phyloP scores from a whole-genome alignment of 163 green algal species.

The Scenedesmus sp. region DNA sequence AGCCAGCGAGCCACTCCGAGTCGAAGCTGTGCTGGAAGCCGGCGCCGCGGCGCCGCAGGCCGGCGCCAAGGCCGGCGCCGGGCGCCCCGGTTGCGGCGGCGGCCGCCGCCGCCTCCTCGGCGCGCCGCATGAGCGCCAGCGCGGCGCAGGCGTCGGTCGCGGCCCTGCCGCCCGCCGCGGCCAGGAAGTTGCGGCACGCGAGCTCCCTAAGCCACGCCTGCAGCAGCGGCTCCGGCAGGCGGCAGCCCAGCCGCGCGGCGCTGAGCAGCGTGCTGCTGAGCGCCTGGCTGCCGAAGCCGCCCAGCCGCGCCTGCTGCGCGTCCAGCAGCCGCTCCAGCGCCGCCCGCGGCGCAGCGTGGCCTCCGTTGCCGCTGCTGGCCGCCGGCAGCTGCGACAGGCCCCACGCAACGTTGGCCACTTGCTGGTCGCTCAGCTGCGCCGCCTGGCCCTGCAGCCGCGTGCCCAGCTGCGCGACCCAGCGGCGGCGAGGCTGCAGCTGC shows the following conservation, averaged over 20 bases:
- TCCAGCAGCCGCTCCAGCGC: conserved; percentile 12
- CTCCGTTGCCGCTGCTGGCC: neutral
- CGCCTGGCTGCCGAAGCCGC: conserved; percentile 9
- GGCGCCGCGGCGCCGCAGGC: neutral
- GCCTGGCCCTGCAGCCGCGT: neutral
- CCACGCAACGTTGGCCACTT: conserved; percentile 4
- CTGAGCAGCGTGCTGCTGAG: conserved; percentile 23
- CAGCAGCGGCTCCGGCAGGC: neutral
- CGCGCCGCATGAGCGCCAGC: neutral
- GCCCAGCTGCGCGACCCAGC: neutral
- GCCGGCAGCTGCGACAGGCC: neutral
- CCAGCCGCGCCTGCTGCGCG: conserved; percentile 16
- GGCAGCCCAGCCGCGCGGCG: conserved; percentile 1
- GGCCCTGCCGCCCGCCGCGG: conserved; percentile 4
- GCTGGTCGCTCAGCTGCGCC: conserved; percentile 7
- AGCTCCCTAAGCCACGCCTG: conserved; percentile 34
- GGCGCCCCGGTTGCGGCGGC: neutral
- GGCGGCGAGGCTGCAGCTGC: conserved; percentile 13
- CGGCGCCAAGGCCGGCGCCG: too few relatives aligned
- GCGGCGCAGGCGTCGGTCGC: conserved; percentile 19
- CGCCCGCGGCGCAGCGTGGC: neutral
- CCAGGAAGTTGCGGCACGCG: conserved; percentile 6
- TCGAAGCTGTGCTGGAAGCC: neutral
- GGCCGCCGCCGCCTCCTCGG: neutral
- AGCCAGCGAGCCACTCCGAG: conserved; percentile 10